phyloP scores from a whole-genome alignment of 2,329 filamentous ascomycete species.

The Colletotrichum navitas region DNA sequence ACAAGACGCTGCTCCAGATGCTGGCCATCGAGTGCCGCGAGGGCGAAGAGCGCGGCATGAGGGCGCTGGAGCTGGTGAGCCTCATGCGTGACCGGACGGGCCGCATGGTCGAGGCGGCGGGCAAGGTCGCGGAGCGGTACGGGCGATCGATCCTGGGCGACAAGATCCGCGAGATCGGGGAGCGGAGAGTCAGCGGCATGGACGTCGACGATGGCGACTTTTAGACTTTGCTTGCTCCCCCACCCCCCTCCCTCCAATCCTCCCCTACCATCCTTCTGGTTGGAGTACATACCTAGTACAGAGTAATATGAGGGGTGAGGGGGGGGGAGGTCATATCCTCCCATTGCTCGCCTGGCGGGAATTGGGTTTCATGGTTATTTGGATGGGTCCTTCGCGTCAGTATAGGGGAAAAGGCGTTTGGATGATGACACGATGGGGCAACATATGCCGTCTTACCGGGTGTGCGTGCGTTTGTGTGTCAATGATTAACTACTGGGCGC shows the following conservation, averaged over 20 bases:
- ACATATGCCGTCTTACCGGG: constrained; percentile 12
- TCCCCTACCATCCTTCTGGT: background rate
- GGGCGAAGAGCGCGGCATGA: constrained; percentile 94
- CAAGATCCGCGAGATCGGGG: constrained; percentile 90
- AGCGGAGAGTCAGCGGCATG: constrained; percentile 73
- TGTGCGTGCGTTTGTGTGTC: too few species aligned
- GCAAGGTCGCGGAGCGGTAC: constrained; percentile 90
- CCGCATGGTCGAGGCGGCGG: constrained; percentile 91
- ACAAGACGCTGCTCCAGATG: constrained; percentile 91
- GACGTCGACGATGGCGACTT: constrained; percentile 61
- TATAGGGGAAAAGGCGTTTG: constrained; percentile 26
- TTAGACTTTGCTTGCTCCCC: constrained; percentile 19
- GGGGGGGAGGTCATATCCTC: background rate
- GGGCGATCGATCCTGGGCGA: constrained; percentile 83
- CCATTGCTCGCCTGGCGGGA: constrained; percentile 12
- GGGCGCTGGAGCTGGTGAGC: constrained; percentile 89
- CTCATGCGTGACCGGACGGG: constrained; percentile 88
- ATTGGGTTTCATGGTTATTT: constrained; percentile 31
- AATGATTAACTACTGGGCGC: constrained; percentile 32
- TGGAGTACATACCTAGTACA: background rate
- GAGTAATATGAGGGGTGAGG: too few species aligned
- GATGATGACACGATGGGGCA: constrained; percentile 33
- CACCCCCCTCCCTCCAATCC: background rate
- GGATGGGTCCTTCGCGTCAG: constrained; percentile 30
- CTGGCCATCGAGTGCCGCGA: constrained; percentile 91